A percentile compares a stretch with the other conserved stretches of the same genome.
Conservation (phyloP, 768 basidiomycete genomes). For the Leccinum rimulosum region DNA sequence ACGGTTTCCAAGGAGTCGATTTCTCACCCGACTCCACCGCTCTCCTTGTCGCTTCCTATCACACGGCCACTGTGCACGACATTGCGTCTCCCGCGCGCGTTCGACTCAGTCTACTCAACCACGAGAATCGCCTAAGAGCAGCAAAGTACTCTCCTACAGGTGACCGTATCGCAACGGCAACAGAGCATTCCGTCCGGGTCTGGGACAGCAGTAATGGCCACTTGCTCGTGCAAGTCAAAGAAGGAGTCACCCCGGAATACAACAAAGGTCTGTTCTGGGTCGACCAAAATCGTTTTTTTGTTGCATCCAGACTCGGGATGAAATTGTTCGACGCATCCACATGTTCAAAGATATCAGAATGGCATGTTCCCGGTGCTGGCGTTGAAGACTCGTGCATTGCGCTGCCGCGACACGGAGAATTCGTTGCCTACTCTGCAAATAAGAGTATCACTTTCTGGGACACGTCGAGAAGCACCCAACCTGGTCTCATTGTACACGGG, state of each 20-base stretch:
- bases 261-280: slow-evolving; percentile 38
- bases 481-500: neutral
- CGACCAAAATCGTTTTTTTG: neutral
- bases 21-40: neutral
- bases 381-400: neutral
- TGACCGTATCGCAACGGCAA: neutral
- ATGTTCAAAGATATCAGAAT: neutral
- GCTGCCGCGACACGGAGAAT: neutral
- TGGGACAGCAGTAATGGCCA: neutral
- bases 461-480: neutral
- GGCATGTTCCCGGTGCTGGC: neutral
- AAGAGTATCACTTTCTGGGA: neutral
- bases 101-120: neutral
- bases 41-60: neutral
- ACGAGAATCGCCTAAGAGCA: neutral
- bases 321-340: neutral
- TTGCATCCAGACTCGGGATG: neutral
- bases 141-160: neutral
- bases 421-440: neutral
- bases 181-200: neutral
- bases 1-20: neutral
- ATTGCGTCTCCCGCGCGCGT: neutral
- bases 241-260: neutral
- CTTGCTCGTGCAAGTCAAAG: neutral
- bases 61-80: neutral